Evolutionary conservation across 169 alveolate species (phyloP).

Genomic region (Plasmodium relictum): DNA sequence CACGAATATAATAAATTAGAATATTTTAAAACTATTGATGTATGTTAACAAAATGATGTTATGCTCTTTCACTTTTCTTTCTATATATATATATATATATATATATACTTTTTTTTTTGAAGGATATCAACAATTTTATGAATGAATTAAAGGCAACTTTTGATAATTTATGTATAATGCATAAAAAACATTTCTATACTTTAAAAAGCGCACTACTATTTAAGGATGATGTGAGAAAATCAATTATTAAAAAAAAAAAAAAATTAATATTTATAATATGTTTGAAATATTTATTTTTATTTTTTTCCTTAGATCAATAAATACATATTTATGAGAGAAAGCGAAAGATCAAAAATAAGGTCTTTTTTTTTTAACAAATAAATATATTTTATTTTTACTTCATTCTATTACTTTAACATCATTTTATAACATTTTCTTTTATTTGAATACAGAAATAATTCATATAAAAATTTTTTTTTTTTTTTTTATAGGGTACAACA

Average conservation of each 20-base stretch:
- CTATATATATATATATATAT: slow-evolving; percentile 9
- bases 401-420: background rate
- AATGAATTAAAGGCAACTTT: slow-evolving; percentile 32
- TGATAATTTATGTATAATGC: slow-evolving; percentile 12
- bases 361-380: background rate
- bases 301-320: slow-evolving; percentile 35
- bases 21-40: slow-evolving; percentile 56
- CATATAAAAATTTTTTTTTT: slow-evolving; percentile 5
- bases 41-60: slow-evolving; percentile 4
- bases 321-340: slow-evolving; percentile 64
- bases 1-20: slow-evolving; percentile 69
- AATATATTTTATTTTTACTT: background rate
- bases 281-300: slow-evolving; percentile 3
- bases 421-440: background rate
- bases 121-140: slow-evolving; percentile 34
- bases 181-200: slow-evolving; percentile 36
- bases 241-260: background rate
- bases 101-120: background rate
- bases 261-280: background rate
- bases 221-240: slow-evolving; percentile 57
- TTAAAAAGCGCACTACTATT: slow-evolving; percentile 40
- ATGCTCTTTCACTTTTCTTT: background rate
- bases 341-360: slow-evolving; percentile 71
- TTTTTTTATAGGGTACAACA: slow-evolving; percentile 40
- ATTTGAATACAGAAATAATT: background rate